Conservation (phyloP, 2,329 filamentous ascomycete species). For the Claviceps monticola region DNA sequence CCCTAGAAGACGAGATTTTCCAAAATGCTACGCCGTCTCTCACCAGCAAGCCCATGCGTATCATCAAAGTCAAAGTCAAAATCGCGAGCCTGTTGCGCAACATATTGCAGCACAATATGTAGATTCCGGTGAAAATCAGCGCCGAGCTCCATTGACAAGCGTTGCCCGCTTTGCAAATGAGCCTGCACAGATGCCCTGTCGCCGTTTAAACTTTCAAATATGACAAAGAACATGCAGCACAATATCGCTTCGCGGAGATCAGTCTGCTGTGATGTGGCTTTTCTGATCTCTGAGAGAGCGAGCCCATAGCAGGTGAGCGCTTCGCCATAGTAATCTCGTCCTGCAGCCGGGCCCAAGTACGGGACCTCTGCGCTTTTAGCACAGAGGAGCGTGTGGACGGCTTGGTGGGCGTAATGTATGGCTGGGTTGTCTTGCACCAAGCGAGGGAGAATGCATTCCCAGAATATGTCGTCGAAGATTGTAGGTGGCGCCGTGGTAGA, state of each 20-base stretch:
- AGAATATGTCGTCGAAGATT: constrained; percentile 21
- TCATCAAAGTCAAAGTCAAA: neutral
- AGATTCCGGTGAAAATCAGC: constrained; percentile 9
- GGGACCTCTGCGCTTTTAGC: constrained; percentile 10
- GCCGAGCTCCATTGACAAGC: constrained; percentile 21
- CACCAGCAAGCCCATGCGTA: neutral
- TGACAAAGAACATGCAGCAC: constrained; percentile 23
- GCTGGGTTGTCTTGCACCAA: constrained; percentile 19
- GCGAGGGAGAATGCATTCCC: constrained; percentile 20
- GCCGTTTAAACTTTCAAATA: constrained; percentile 24
- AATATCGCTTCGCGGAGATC: constrained; percentile 17
- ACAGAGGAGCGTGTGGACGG: constrained; percentile 21
- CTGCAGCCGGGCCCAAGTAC: constrained; percentile 3
- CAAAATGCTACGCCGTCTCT: constrained; percentile 1
- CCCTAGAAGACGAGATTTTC: constrained; percentile 2
- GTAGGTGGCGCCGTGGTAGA: neutral
- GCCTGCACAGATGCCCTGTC: constrained; percentile 20
- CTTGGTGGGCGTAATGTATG: constrained; percentile 23
- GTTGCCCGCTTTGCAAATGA: constrained; percentile 23
- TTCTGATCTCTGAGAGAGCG: constrained; percentile 17
- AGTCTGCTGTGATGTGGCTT: constrained; percentile 7
- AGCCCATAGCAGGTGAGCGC: constrained; percentile 21
- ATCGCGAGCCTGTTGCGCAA: constrained; percentile 10
- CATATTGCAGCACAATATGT: constrained; percentile 9
- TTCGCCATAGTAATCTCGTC: constrained; percentile 15